Base-by-base conservation (phyloP, 805 yeast species). In the Trichomonascus vanleenenianus region DNA sequence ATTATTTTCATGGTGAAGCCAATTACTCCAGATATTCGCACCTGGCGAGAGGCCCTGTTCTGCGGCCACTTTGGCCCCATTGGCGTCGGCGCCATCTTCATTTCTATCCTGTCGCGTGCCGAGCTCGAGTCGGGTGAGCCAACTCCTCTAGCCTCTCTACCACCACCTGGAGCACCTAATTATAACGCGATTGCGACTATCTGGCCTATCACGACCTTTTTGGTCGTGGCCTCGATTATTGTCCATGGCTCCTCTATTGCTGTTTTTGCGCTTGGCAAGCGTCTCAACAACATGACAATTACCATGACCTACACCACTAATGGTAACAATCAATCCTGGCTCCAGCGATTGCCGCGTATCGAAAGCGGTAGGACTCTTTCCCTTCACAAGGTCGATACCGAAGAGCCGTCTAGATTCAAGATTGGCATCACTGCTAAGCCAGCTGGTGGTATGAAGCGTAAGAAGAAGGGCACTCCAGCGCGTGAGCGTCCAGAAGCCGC, bases 51-150 rank as follows among this genome's bases (percentile, higher is more conserved):
- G 62, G 96, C 96, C 0, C 61, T 88, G 2, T 89, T 89, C 63
- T 86, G 94, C 62, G 96, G 96, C 16, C 96, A 88, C 66, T 88
- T 89, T 63, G 97, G 97, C 14, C 96, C 97, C 1, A 85, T 89
- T 58, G 97, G 97, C 40, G 96, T 88, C 18, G 96, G 96, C 47
- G 95, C 95, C 1, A 72, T 88, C 6, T 87, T 85, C 63, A 91
- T 93, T 36, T 81, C 85, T 4, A 80, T 88, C 42, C 68, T 87
- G 50, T 86, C 95, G 0, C 75, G 91, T 50, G 76, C 79, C 8
- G 83, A 81, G 50, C 65, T 84, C 44, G 94, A 85, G 58, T 68
- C 74, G 18, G 66, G 60, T 3, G 76, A 73, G 22, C 75, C 74
- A 34, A 78, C 84, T 0, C 91, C 91, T 0, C 60, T 79, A 30